These are phyloP conservation scores for Neoarthrinium moseri DNA, from an alignment of 2,329 filamentous ascomycete species.

Conservation along the genomic window DNA sequence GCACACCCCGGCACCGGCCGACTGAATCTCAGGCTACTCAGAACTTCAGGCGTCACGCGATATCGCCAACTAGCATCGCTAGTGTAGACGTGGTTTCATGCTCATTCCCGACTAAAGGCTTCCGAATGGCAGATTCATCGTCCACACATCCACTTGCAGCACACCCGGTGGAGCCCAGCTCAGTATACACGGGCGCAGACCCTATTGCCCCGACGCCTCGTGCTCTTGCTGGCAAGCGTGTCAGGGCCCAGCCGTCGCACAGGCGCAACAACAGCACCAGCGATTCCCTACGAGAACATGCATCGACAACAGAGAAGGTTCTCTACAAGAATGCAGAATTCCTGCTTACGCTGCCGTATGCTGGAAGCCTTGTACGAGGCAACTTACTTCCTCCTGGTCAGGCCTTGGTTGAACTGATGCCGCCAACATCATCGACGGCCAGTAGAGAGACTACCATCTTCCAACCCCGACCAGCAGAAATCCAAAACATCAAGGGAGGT, in stretches of 20 bases:
- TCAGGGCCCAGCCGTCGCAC: constrained; percentile 60
- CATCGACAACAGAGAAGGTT: constrained; percentile 43
- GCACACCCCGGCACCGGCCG: constrained; percentile 42
- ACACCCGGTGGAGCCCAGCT: constrained; percentile 55
- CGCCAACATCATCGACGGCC: constrained; percentile 46
- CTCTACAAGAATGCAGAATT: constrained; percentile 56
- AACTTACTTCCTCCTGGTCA: constrained; percentile 80
- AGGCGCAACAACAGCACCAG: constrained; percentile 86
- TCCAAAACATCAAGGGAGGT: constrained; percentile 41
- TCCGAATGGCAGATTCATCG: constrained; percentile 37
- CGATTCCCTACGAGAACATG: constrained; percentile 76
- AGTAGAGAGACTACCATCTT: constrained; percentile 56
- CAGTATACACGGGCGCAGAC: constrained; percentile 43
- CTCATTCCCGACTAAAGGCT: constrained; percentile 57
- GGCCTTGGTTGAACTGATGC: constrained; percentile 70
- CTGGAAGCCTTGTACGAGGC: constrained; percentile 83
- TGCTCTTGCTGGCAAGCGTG: constrained; percentile 56
- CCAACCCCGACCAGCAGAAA: constrained; percentile 34
- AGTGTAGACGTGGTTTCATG: constrained; percentile 64
- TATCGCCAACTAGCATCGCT: constrained; percentile 55
- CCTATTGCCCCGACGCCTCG: constrained; percentile 59
- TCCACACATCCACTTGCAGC: constrained; percentile 45
- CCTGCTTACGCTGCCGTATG: constrained; percentile 64
- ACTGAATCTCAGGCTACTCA: too few relatives aligned
- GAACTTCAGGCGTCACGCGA: constrained; percentile 1